Base-by-base conservation (phyloP, 225 moss, liverwort and hornwort genomes). In the Sphagnum contortum region DNA sequence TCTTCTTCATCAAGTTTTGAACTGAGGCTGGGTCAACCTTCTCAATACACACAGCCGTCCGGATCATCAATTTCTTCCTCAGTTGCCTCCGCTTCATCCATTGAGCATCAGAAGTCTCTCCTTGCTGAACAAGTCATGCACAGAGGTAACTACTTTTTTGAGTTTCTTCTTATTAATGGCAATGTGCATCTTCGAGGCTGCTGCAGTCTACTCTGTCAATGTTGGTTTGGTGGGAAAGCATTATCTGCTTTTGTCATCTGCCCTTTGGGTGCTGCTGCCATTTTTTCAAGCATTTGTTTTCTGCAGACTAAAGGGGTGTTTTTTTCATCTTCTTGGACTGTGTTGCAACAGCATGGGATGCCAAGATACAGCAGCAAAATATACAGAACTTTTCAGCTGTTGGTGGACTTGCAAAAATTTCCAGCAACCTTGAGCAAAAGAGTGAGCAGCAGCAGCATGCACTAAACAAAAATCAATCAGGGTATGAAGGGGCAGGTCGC, bases 21-120 rank as follows among this genome's bases (percentile, higher is more conserved):
- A 75, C 77, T 95, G 66, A 86, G 89, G 67, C 73, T 95, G 76
- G 94, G 94, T 64, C 94, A 95, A 73, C 94, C 94, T 49, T 95
- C 94, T 56, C 91, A 95, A 74, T 91, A 88, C 76, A 60, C 88
- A 53, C 88, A 88, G 69, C 71, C 84, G 51, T 65, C 70, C 50
- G 88, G 88, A 50, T 58, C 77, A 68, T 80, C 89, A 12, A 77
- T 88, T 60, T 73, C 88, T 67, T 76, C 83, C 59, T 51, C 72
- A 14, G 46, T 74, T 48, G 78, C 63, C 2, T 64, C 57, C 66
- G 79, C 70, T 13, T 74, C 79, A 29, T 74, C 66, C 44, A 66
- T 74, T 48, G 81, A 77, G 68, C 75, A 79, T 64, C 75, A 83
- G 5, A 77, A 82, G 70, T 66, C 85, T 44, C 77, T 64, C 52